Evolutionary conservation across 306 rosid species (phyloP).

Genomic region (Pyrus pyrifolia): DNA sequence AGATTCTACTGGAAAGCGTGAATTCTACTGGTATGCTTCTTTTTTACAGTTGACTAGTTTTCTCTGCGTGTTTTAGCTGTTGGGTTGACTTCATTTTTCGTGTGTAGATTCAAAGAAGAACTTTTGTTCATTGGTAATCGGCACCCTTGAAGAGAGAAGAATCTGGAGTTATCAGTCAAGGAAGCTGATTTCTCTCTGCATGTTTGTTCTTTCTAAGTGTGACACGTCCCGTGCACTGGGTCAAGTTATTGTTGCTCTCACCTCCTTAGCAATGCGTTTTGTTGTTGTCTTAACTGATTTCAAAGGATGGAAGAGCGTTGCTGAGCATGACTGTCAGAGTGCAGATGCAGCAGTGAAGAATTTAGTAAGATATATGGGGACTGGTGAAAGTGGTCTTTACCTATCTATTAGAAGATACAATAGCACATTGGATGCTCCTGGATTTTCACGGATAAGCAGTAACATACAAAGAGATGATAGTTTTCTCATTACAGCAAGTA

Average conservation of each 20-base stretch:
- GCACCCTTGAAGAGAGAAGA: constrained; percentile 72
- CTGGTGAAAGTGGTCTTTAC: constrained; percentile 59
- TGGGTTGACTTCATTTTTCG: not conserved
- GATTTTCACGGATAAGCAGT: constrained; percentile 27
- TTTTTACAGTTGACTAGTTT: not conserved
- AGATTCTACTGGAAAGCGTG: constrained; percentile 67
- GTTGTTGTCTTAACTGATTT: constrained; percentile 74
- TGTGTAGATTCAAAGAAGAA: constrained; percentile 54
- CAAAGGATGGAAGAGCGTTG: constrained; percentile 69
- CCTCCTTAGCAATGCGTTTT: constrained; percentile 74
- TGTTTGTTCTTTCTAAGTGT: constrained; percentile 61
- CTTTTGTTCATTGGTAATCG: constrained; percentile 64
- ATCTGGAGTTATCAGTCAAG: constrained; percentile 68
- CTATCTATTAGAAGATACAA: constrained; percentile 58
- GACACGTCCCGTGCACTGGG: constrained; percentile 31
- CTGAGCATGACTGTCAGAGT: constrained; percentile 30
- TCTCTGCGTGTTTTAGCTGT: not conserved
- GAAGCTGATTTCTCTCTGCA: constrained; percentile 56
- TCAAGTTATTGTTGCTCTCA: constrained; percentile 42
- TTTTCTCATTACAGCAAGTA: constrained; percentile 73
- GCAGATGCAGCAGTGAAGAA: constrained; percentile 58
- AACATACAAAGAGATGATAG: constrained; percentile 37
- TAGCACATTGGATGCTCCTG: constrained; percentile 34
- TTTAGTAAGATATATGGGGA: constrained; percentile 60
- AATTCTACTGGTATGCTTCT: constrained; percentile 60